Evolutionary conservation across 192 early-diverging fungal species (phyloP).

Genomic region (Neocallimastix lanati): DNA sequence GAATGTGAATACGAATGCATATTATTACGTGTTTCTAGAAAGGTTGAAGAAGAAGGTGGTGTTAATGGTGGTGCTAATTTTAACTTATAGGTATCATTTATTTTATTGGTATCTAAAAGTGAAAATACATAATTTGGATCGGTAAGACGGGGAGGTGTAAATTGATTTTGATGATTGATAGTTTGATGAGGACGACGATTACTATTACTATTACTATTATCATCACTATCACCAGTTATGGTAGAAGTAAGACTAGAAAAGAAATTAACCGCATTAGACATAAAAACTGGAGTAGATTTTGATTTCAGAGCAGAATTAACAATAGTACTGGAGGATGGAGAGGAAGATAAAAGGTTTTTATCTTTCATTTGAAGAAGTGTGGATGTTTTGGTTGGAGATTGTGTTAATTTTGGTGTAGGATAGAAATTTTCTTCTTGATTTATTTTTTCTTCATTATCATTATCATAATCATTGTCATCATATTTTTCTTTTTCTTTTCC

Average conservation of each 20-base stretch:
- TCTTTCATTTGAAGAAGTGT: no score
- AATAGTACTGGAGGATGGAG: not conserved
- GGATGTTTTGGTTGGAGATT: not conserved
- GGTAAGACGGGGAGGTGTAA: not conserved
- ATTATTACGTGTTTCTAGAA: no score
- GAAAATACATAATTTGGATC: not conserved
- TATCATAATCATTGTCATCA: no score
- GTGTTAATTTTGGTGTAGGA: not conserved
- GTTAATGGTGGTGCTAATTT: not conserved
- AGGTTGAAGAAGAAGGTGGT: not conserved
- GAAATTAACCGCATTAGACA: not conserved
- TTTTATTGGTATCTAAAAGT: not conserved
- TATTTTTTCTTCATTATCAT: no score
- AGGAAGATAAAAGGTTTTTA: no score
- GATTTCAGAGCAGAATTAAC: not conserved
- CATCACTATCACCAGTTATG: no score
- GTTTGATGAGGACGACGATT: not conserved
- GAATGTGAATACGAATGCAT: no score
- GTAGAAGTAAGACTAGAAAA: no score
- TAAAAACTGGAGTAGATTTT: not conserved
- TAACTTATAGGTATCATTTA: not conserved
- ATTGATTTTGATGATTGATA: not conserved
- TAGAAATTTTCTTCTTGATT: no score
- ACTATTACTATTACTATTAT: no score
- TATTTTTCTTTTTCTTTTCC: no score